These are phyloP conservation scores for Penicillium psychrosexuale DNA, from an alignment of 2,329 filamentous ascomycete genomes.

Conservation along the genomic window DNA sequence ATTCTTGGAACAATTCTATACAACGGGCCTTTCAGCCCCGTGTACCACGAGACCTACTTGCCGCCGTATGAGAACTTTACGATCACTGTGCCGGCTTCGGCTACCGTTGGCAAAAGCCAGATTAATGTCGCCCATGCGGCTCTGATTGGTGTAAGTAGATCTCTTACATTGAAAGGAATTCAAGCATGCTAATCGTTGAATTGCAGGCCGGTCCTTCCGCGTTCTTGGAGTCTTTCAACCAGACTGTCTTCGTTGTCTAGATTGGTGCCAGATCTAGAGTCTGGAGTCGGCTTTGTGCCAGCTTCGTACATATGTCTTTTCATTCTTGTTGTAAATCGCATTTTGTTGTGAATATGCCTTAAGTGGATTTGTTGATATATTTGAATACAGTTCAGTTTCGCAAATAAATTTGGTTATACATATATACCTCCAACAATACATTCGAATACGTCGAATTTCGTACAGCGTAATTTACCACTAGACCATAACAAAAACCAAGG, in stretches of 20 bases:
- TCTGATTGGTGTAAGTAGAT: slow-evolving; percentile 30
- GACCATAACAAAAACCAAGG: no score
- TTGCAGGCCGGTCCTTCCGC: slow-evolving; percentile 24
- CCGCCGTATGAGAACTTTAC: slow-evolving; percentile 34
- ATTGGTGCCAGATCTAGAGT: neutral
- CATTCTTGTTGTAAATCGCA: neutral
- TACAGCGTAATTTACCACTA: no score
- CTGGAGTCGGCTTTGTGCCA: neutral
- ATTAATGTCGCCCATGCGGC: slow-evolving; percentile 31
- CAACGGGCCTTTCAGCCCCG: slow-evolving; percentile 28
- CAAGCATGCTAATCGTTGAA: slow-evolving; percentile 1
- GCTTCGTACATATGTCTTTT: neutral
- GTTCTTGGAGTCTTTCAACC: slow-evolving; percentile 26
- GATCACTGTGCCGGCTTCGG: slow-evolving; percentile 22
- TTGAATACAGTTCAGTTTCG: neutral
- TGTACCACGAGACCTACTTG: slow-evolving; percentile 21
- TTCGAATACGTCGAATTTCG: no score
- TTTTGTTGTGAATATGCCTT: neutral
- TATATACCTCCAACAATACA: neutral
- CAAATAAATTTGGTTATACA: neutral
- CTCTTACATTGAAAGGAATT: neutral
- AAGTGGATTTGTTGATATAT: neutral
- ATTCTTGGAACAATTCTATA: slow-evolving; percentile 28
- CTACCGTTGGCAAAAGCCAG: slow-evolving; percentile 16
- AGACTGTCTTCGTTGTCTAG: slow-evolving; percentile 24